Evolutionary conservation across 1,284 basidiomycete species (phyloP), one percentile per base, ranked within the genome.

Genomic region (Tylopilus orsonianus): DNA sequence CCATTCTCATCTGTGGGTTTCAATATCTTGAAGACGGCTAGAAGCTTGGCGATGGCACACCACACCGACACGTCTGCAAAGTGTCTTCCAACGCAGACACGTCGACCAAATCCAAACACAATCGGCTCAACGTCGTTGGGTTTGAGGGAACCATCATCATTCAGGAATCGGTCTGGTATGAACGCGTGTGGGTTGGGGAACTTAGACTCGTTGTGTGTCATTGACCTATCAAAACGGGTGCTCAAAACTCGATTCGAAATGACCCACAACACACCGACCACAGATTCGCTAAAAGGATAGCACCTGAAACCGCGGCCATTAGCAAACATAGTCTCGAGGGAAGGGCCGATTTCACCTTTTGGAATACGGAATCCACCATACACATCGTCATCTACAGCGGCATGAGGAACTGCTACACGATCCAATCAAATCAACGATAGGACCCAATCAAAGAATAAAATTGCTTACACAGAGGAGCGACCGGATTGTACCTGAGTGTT

Each of bases 31-130:
- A 61, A 63, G 18, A 41, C 48, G 8, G 51, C 49, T 30, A 59
- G 18, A 7, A 52, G 8, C 9, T 26, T 34, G n/a, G 43, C 54
- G 19, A 63, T 50, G 9, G 40, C 54, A 4, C 18, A 48, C 56
- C 57, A 64, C 30, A 57, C 35, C 13, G 56, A 50, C 18, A 44
- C 20, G 14, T 61, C 49, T 12, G 58, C 50, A 47, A 60, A 56
- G 43, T 60, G 23, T 22, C 46, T 37, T 1, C 60, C 58, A 3
- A 50, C 49, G 2, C 57, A 62, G 12, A 58, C 57, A 2, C 56
- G 49, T 18, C 48, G 37, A 10, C 57, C 59, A 35, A 62, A 60
- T 4, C 59, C 61, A 35, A 38, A 61, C 2, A 38, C 22, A 16
- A 64, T 52, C 19, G 57, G 34, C 12, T 53, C 41, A 5, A 29